A percentile compares a stretch with the other conserved stretches of the same genome.
Evolutionary conservation across 192 early-diverging fungal genomes (phyloP).

Genomic region (Neocallimastix lanati): DNA sequence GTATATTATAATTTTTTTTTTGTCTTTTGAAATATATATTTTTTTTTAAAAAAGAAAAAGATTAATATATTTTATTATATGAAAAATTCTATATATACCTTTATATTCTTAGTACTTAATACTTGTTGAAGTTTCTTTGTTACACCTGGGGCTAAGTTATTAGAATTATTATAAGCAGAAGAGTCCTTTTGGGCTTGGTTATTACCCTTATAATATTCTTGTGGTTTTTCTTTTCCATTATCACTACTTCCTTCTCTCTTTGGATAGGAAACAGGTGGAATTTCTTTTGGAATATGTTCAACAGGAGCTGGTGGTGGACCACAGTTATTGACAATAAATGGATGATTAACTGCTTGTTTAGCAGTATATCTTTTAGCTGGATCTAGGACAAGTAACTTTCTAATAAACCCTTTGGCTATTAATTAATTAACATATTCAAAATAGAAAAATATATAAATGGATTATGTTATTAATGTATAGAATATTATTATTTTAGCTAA

Average conservation of each 20-base stretch:
- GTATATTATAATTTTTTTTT: no score
- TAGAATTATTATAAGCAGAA: no score
- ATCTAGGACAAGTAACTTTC: conserved; percentile 37
- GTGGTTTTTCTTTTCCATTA: neutral
- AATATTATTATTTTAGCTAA: no score
- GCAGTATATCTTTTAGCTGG: conserved; percentile 51
- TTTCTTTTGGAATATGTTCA: neutral
- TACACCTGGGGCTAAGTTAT: neutral
- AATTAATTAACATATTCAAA: no score
- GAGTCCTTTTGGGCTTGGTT: no score
- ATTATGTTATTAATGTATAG: no score
- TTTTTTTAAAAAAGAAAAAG: no score
- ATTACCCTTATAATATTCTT: no score
- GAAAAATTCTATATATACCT: no score
- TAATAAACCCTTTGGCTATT: conserved; percentile 59
- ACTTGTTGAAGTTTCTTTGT: neutral
- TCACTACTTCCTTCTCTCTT: neutral
- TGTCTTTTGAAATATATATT: no score
- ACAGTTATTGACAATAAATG: conserved; percentile 12
- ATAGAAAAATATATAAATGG: no score
- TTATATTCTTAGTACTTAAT: neutral
- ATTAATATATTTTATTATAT: no score
- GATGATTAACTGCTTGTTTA: conserved; percentile 49
- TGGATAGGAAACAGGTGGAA: neutral
- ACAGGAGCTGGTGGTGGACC: neutral